A percentile compares a stretch with the other conserved stretches of the same genome.
Conservation (phyloP, 2,329 filamentous ascomycete species). For the Diaporthe sp. region DNA sequence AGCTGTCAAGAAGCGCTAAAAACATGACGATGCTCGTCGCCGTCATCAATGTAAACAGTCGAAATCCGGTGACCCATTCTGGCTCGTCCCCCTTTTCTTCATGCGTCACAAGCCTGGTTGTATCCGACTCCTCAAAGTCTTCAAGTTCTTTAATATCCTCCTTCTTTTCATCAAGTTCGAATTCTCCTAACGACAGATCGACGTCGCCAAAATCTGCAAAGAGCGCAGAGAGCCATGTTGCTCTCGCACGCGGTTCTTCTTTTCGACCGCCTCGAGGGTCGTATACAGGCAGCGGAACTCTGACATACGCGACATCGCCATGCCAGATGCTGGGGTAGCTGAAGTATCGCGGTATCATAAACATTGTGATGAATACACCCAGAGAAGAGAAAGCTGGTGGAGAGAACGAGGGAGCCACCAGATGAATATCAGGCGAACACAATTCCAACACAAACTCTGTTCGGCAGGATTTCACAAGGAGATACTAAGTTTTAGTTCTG, state of each 20-base stretch:
- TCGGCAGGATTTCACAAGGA: neutral
- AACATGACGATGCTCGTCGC: constrained; percentile 7
- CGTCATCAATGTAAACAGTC: neutral
- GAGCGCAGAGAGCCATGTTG: neutral
- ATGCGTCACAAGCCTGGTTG: neutral
- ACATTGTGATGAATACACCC: neutral
- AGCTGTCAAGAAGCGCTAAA: neutral
- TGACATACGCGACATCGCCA: neutral
- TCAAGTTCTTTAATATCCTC: neutral
- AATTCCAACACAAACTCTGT: neutral
- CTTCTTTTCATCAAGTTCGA: neutral
- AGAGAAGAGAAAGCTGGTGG: neutral
- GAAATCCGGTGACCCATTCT: neutral
- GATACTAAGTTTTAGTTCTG: neutral
- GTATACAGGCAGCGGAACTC: neutral
- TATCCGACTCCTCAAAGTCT: neutral
- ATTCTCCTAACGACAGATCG: neutral
- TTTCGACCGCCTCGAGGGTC: neutral
- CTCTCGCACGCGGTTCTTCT: neutral
- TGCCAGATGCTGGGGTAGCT: constrained; percentile 5
- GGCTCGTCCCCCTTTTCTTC: neutral
- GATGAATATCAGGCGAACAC: constrained; percentile 4
- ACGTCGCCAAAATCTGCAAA: neutral
- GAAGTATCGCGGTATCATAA: neutral
- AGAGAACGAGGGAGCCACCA: neutral